Percentiles rank a stretch among this genome's conserved stretches.
phyloP scores from a whole-genome alignment of 768 basidiomycete genomes.

The Tephrocybe sp. region DNA sequence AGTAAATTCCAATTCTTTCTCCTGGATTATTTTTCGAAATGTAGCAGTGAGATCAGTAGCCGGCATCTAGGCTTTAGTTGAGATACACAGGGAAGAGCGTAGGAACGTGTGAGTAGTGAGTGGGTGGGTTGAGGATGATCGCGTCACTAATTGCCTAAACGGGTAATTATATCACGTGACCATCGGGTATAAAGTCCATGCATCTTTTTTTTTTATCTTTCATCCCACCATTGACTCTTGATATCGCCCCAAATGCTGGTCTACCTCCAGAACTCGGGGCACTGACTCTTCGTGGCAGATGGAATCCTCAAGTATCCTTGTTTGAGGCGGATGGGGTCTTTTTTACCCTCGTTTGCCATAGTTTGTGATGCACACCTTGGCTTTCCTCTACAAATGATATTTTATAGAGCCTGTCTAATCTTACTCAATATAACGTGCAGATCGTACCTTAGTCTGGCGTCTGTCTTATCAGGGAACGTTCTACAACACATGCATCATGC shows the following conservation, averaged over 20 bases:
- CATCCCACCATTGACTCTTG: conserved; percentile 1
- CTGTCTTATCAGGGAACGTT: too few species aligned
- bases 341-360: conserved; percentile 65
- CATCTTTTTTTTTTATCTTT: background rate
- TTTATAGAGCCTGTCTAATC: background rate
- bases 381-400: background rate
- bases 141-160: conserved; percentile 3
- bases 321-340: conserved; percentile 70
- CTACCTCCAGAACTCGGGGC: conserved; percentile 9
- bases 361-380: conserved; percentile 34
- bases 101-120: background rate
- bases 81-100: background rate
- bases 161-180: conserved; percentile 9
- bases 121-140: background rate
- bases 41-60: conserved; percentile 60
- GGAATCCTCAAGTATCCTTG: conserved; percentile 45
- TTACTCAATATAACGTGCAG: too few species aligned
- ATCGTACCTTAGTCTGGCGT: too few species aligned
- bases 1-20: conserved; percentile 41
- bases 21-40: conserved; percentile 52
- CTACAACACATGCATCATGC: too few species aligned
- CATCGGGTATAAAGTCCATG: background rate
- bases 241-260: conserved; percentile 5
- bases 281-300: conserved; percentile 26
- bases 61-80: conserved; percentile 41